Base-by-base conservation (phyloP, 2,329 filamentous ascomycete species). In the Lasiodiplodia sp. region DNA sequence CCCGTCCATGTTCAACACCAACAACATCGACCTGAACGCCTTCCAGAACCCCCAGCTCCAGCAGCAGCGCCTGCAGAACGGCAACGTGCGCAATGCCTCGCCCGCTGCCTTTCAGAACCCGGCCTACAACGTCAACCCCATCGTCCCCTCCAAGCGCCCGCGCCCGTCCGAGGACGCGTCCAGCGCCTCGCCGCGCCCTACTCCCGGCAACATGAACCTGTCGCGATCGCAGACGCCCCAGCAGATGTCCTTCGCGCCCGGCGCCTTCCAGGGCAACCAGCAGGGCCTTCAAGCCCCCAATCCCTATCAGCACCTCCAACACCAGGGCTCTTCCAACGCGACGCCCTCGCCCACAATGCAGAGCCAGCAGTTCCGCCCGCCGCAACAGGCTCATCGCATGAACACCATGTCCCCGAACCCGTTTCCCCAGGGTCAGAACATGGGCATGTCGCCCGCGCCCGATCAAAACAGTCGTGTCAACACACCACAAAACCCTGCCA, bases 181-280 rank as follows among this genome's bases (percentile, higher is more conserved):
- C 76, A 91, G 90, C 73, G 90, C 92, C 78, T 96, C 94, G 38
- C 94, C 95, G 66, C 87, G 90, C 75, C 92, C 91, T 77, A 90
- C 60, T 89, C 67, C 67, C 38, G 67, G 67, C 38, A 68, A 31
- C 67, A 65, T 68, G 60, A 64, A 21, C 47, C 67, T 88, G 28
- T 96, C 95, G 81, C 92, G 95, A 80, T 95, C 95, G 74, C 94
- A 97, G 78, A 98, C 95, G 37, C 95, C 95, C 40, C 92, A 93
- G 75, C 92, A 95, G 77, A 87, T 89, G 71, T 86, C 87, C 65
- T 94, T 90, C 74, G 85, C 90, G 34, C 81, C 79, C 64, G 79
- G 77, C 64, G 89, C 88, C 72, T 95, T 91, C 79, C 92, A 90
- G 70, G 68, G 64, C 49, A 70, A 67, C 55, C 81, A 82, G 71